Evolutionary conservation across 2,329 filamentous ascomycete genomes (phyloP).

Genomic region (Scytalidium sp.): DNA sequence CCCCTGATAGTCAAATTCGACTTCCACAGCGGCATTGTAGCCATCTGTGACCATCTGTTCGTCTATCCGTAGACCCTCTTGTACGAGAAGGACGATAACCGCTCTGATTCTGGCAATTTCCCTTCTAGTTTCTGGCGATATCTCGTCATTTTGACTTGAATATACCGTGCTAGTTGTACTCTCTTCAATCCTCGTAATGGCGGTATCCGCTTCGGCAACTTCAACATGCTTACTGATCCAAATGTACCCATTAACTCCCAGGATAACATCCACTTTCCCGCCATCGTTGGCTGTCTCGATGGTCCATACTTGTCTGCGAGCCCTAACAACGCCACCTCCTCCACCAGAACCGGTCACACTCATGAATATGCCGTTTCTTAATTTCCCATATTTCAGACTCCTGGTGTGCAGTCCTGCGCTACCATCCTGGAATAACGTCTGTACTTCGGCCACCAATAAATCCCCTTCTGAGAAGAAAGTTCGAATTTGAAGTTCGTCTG

Average conservation of each 20-base stretch:
- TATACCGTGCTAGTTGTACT: conserved; percentile 82
- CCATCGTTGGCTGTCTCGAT: conserved; percentile 56
- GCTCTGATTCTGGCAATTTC: conserved; percentile 85
- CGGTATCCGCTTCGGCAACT: conserved; percentile 40
- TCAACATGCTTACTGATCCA: conserved; percentile 88
- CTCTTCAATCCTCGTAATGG: conserved; percentile 87
- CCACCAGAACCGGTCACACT: conserved; percentile 78
- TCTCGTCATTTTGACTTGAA: conserved; percentile 89
- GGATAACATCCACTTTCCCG: conserved; percentile 74
- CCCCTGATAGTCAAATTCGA: conserved; percentile 56
- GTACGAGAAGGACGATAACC: conserved; percentile 78
- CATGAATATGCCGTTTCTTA: conserved; percentile 89
- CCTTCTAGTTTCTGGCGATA: conserved; percentile 71
- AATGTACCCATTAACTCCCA: conserved; percentile 96
- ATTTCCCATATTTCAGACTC: conserved; percentile 88
- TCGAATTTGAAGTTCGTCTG: conserved; percentile 94
- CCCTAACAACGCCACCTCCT: conserved; percentile 75
- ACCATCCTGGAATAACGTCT: conserved; percentile 82
- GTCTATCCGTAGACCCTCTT: conserved; percentile 80
- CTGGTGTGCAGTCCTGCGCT: conserved; percentile 86
- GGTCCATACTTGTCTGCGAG: conserved; percentile 85
- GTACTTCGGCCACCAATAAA: conserved; percentile 90
- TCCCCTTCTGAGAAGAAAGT: conserved; percentile 98
- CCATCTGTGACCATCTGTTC: conserved; percentile 83
- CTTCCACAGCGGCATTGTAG: conserved; percentile 78